These are phyloP conservation scores for Monosporascus sp. DNA, from an alignment of 2,329 filamentous ascomycete genomes.

Conservation along the genomic window DNA sequence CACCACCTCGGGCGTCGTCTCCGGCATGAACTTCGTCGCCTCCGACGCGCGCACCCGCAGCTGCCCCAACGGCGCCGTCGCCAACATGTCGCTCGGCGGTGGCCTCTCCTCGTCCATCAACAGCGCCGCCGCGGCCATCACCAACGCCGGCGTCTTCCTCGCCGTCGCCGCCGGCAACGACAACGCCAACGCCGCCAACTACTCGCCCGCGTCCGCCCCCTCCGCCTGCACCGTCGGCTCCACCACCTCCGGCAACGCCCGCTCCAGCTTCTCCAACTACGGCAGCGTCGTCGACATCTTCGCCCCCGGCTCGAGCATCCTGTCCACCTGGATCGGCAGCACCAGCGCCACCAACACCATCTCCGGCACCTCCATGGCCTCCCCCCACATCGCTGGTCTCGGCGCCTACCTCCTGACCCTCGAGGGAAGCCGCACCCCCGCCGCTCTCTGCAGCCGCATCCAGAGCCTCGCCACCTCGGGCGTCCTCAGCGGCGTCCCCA, in stretches of 20 bases:
- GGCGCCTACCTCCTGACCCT: conserved; percentile 50
- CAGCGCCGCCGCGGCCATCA: conserved; percentile 41
- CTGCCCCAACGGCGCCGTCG: conserved; percentile 39
- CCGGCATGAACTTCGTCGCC: conserved; percentile 35
- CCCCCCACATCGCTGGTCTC: conserved; percentile 57
- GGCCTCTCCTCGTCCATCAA: conserved; percentile 41
- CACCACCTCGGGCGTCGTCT: conserved; percentile 25
- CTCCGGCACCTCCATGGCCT: conserved; percentile 58
- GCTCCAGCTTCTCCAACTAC: conserved; percentile 45
- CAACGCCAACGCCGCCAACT: conserved; percentile 32
- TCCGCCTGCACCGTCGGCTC: conserved; percentile 50
- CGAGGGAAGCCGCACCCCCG: conserved; percentile 35
- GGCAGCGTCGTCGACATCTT: conserved; percentile 40
- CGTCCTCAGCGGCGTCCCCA: conserved; percentile 31
- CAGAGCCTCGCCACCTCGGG: conserved; percentile 34
- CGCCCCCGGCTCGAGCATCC: conserved; percentile 35
- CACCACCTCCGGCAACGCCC: conserved; percentile 32
- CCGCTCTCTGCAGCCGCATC: conserved; percentile 37
- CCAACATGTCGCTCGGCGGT: conserved; percentile 53
- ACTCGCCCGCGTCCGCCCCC: conserved; percentile 43
- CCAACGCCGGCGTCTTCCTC: conserved; percentile 41
- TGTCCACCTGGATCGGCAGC: conserved; percentile 34
- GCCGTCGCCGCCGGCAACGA: conserved; percentile 53
- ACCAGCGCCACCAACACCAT: conserved; percentile 34
- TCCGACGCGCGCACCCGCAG: conserved; percentile 37